Evolutionary conservation across 495 filamentous ascomycete genomes (phyloP).

Genomic region (Penicillium mononematosum): DNA sequence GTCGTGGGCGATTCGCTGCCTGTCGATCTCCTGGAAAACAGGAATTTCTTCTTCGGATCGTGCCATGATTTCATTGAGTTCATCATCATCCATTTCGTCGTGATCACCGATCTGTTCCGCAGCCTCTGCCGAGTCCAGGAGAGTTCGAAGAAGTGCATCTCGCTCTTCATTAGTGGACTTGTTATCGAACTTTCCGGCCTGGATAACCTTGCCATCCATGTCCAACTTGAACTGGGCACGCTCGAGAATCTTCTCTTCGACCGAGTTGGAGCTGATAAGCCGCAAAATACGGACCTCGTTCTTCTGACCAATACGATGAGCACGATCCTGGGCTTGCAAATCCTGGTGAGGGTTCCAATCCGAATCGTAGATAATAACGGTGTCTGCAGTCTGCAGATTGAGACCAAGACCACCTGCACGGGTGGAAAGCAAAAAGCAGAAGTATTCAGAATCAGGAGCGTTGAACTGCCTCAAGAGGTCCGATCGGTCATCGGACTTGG

Average conservation of each 20-base stretch:
- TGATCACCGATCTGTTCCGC: conserved; percentile 79
- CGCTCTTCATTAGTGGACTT: conserved; percentile 98
- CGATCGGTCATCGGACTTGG: conserved; percentile 95
- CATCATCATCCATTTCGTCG: conserved; percentile 93
- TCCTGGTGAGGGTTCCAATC: conserved; percentile 99
- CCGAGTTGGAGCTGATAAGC: conserved; percentile 92
- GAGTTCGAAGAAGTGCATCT: conserved; percentile 88
- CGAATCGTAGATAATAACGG: conserved; percentile 98
- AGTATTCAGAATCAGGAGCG: conserved; percentile 82
- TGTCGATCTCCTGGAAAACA: conserved; percentile 75
- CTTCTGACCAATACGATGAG: conserved; percentile 99
- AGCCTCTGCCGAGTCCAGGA: conserved; percentile 85
- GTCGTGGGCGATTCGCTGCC: conserved; percentile 60
- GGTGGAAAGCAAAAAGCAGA: conserved; percentile 98
- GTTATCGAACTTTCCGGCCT: conserved; percentile 98
- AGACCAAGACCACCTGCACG: conserved; percentile 97
- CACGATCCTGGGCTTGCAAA: conserved; percentile 98
- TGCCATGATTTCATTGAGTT: conserved; percentile 85
- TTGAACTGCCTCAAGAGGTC: conserved; percentile 88
- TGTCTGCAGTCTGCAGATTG: conserved; percentile 96
- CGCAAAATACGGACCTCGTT: conserved; percentile 97
- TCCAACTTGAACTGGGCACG: conserved; percentile 96
- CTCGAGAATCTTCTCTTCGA: conserved; percentile 98
- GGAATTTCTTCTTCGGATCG: conserved; percentile 70
- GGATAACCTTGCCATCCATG: conserved; percentile 99